Conservation (phyloP, 306 rosid species). For the Begonia masoniana region DNA sequence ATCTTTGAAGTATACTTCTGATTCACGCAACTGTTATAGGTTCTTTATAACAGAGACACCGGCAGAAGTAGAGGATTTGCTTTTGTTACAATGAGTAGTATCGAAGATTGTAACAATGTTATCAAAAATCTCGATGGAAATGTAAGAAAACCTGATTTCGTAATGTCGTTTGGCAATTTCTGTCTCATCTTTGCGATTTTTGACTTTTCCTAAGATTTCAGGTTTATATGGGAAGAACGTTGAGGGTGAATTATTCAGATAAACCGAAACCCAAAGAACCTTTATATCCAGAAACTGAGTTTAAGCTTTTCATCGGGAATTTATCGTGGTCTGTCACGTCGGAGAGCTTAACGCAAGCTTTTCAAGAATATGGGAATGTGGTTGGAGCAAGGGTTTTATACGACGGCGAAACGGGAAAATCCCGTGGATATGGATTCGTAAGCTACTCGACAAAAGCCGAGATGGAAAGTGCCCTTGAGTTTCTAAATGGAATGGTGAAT, state of each 20-base stretch:
- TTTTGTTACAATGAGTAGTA: constrained; percentile 76
- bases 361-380: constrained; percentile 70
- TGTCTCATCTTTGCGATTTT: background rate
- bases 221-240: constrained; percentile 70
- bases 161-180: too few relatives aligned
- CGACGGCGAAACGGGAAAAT: constrained; percentile 76
- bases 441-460: constrained; percentile 56
- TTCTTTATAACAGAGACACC: constrained; percentile 60
- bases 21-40: constrained; percentile 27
- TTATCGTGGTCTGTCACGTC: constrained; percentile 83
- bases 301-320: constrained; percentile 80
- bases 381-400: constrained; percentile 87
- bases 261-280: constrained; percentile 76
- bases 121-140: constrained; percentile 69
- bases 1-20: background rate
- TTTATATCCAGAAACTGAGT: constrained; percentile 74
- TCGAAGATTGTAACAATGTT: constrained; percentile 62
- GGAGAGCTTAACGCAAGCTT: constrained; percentile 56
- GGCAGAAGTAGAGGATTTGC: constrained; percentile 98
- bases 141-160: constrained; percentile 30
- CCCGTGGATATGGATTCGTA: constrained; percentile 88
- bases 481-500: constrained; percentile 56
- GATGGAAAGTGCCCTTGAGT: constrained; percentile 72
- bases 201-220: constrained; percentile 12
- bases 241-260: constrained; percentile 82